A percentile compares a stretch with the other conserved stretches of the same genome.
These are phyloP conservation scores for Cornus florida DNA, from an alignment of 148 eudicot genomes.

Conservation along the genomic window DNA sequence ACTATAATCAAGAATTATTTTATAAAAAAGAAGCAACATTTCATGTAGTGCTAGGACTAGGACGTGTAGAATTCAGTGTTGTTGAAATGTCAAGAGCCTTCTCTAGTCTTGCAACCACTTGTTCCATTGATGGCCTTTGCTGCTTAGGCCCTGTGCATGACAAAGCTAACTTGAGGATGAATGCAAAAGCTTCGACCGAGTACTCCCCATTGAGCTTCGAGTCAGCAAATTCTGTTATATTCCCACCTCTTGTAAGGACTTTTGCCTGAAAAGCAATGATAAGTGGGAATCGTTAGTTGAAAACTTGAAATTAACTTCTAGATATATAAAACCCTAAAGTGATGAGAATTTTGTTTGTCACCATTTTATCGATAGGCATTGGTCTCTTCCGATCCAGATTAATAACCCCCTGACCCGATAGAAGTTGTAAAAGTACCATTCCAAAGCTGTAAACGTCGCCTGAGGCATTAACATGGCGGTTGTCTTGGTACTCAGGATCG, in stretches of 20 bases:
- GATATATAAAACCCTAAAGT: background rate
- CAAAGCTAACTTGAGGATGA: constrained; percentile 37
- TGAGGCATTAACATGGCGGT: constrained; percentile 43
- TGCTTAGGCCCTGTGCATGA: constrained; percentile 45
- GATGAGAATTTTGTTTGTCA: constrained; percentile 6
- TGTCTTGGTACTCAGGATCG: constrained; percentile 54
- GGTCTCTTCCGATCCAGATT: constrained; percentile 40
- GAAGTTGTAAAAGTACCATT: constrained; percentile 48
- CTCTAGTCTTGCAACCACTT: constrained; percentile 39
- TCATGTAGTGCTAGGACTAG: background rate
- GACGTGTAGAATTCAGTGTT: background rate
- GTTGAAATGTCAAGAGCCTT: constrained; percentile 37
- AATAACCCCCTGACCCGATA: constrained; percentile 50
- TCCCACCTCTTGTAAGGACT: constrained; percentile 20
- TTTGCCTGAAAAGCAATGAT: constrained; percentile 16
- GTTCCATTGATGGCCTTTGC: constrained; percentile 52
- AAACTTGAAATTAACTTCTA: background rate
- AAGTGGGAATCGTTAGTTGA: too few relatives aligned
- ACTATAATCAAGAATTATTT: background rate
- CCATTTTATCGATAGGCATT: constrained; percentile 45
- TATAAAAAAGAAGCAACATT: background rate
- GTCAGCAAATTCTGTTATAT: constrained; percentile 22
- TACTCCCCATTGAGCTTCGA: constrained; percentile 31
- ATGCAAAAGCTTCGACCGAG: constrained; percentile 38
- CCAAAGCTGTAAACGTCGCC: constrained; percentile 59